phyloP scores from a whole-genome alignment of 106 monocot species.

The Hemerocallis citrina region DNA sequence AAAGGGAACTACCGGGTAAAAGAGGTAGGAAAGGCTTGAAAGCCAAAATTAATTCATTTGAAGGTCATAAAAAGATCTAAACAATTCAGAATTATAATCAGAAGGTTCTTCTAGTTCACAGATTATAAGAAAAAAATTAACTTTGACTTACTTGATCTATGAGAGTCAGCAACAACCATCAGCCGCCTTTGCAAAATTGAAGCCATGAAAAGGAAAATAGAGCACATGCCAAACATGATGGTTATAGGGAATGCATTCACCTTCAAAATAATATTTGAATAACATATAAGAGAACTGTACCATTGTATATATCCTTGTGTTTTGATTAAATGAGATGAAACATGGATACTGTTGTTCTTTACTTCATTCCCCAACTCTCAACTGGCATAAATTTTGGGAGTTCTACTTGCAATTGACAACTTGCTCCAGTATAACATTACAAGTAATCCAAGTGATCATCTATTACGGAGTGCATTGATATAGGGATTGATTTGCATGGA shows the following conservation, averaged over 20 bases:
- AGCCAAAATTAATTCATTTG: not conserved
- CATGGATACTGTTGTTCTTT: not conserved
- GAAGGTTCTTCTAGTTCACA: not conserved
- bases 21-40: not conserved
- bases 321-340: not conserved
- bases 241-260: constrained; percentile 94
- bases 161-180: constrained; percentile 69
- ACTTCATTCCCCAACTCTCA: not conserved
- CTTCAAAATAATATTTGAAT: constrained; percentile 30
- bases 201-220: constrained; percentile 98
- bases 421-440: too few species aligned
- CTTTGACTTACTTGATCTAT: constrained; percentile 59
- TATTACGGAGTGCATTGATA: too few species aligned
- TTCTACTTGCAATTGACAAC: too few species aligned
- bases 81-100: not conserved
- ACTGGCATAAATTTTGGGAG: too few species aligned
- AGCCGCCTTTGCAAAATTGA: constrained; percentile 80
- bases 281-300: not conserved
- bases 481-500: too few species aligned
- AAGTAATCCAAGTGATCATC: too few species aligned
- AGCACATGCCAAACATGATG: constrained; percentile 99
- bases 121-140: not conserved
- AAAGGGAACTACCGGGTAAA: not conserved
- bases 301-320: not conserved
- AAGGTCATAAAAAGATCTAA: not conserved